phyloP scores from a whole-genome alignment of 768 basidiomycete genomes.

The Psilocybe sp. region DNA sequence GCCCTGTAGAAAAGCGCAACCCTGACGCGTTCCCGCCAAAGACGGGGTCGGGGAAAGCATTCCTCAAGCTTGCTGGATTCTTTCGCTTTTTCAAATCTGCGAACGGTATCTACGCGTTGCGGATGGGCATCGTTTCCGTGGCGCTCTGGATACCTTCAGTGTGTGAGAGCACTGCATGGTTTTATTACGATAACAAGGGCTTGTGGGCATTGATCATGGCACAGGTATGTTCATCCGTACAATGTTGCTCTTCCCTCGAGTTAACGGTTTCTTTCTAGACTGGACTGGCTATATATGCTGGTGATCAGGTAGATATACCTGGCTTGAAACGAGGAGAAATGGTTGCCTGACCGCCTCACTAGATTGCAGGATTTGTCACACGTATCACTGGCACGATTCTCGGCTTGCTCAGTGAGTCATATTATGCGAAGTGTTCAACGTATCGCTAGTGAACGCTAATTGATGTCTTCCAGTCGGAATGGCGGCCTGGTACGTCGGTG shows the following conservation, averaged over 20 bases:
- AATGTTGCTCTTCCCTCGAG: background rate
- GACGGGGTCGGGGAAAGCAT: conserved; percentile 29
- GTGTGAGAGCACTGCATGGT: conserved; percentile 33
- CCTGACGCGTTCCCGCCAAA: conserved; percentile 43
- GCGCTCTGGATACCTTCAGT: conserved; percentile 43
- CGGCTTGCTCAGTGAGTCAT: conserved; percentile 31
- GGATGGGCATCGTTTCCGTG: conserved; percentile 36
- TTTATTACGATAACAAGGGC: conserved; percentile 40
- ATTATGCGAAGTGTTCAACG: background rate
- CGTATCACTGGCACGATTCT: conserved; percentile 30
- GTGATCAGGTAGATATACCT: conserved; percentile 36
- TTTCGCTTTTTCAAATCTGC: conserved; percentile 38
- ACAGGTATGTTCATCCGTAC: conserved; percentile 24
- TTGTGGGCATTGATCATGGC: conserved; percentile 46
- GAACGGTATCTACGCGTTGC: conserved; percentile 39
- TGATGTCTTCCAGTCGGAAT: conserved; percentile 27
- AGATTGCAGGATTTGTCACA: conserved; percentile 33
- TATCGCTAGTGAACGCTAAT: background rate
- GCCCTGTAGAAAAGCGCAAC: conserved; percentile 21
- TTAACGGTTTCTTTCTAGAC: conserved; percentile 17
- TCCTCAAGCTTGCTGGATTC: conserved; percentile 27
- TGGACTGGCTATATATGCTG: conserved; percentile 39
- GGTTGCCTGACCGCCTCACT: background rate
- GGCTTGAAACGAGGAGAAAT: background rate
- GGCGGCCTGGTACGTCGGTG: conserved; percentile 42